Base-by-base conservation (phyloP, 2,329 filamentous ascomycete species). In the Daldinia sp. region DNA sequence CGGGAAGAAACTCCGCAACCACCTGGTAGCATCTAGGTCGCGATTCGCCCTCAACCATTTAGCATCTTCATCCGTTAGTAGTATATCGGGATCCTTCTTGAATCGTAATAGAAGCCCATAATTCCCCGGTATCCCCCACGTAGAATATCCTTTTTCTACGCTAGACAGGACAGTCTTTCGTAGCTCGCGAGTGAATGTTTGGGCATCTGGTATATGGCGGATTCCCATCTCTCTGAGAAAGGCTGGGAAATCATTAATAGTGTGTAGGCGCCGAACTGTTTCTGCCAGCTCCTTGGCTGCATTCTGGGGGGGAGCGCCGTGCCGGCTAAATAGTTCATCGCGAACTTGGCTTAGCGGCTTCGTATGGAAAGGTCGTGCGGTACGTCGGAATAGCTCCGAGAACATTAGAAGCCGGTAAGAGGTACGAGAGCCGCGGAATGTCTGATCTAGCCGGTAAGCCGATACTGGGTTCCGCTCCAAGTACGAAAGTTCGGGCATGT, bases 321-420 rank as follows among this genome's bases (percentile, higher is more conserved):
- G 80, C 2, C 77, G 75, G 6, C 76, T 71, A 69, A 83, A 84
- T 3, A 83, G 77, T 41, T 77, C 76, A 34, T 83, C 78, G 50
- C 79, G 76, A 27, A 83, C 70, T 48, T 78, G 62, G 2, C 47
- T 49, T 3, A 83, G 73, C 1, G 77, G 66, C 29, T 75, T 77
- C 6, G 69, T 69, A 1, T 73, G 69, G 15, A 67, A 73, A 0
- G 76, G 76, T 2, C 81, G 77, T 3, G 79, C 81, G 0, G 77
- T 79, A 48, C 73, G 77, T 8, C 79, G 78, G 71, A 85, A 84
- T 11, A 84, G 74, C 58, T 82, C 81, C 8, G 80, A 78, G 72
- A 85, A 83, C 82, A 85, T 84, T 23, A 85, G 75, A 3, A 84
- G 77, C 1, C 81, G 78, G 68, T 84, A 84, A 0, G 80, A 82